Base-by-base conservation (phyloP, 2,329 filamentous ascomycete species). In the Epichloe glyceriae region DNA sequence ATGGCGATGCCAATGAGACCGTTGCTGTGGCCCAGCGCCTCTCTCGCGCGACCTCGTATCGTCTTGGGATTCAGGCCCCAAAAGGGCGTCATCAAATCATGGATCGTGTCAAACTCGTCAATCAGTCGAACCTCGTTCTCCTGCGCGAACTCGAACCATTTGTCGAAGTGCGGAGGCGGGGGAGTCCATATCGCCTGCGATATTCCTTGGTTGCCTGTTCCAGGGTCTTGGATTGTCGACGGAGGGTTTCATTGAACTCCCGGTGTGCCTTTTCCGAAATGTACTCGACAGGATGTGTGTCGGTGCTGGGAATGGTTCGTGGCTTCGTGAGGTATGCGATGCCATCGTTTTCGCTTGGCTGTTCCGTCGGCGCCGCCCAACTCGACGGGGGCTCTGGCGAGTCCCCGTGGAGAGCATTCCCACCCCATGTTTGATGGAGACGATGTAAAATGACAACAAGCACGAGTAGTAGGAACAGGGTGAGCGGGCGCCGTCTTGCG, bases 21-120 rank as follows among this genome's bases (percentile, higher is more conserved):
- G 65, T 95, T 96, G 53, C 86, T 82, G 61, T 83, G 88, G 0
- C 91, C 90, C 33, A 97, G 70, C 0, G 88, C 86, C 66, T 96
- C 88, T 56, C 78, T 77, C 4, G 86, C 86, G 41, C 93, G 78
- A 42, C 75, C 75, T 53, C 93, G 79, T 55, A 96, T 88, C 1
- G 86, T 89, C 33, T 76, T 73, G 1, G 93, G 91, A 55, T 82
- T 79, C 53, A 97, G 66, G 1, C 85, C 89, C 93, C 93, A 97
- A 64, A 96, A 97, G 0, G 93, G 93, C 15, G 86, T 79, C 42
- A 98, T 73, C 47, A 86, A 75, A 51, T 95, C 79, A 64, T 89
- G 77, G 53, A 97, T 85, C 7, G 78, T 86, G 67, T 98, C 91
- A 61, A 91, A 98, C 63, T 98, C 91, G 65, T 98, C 93, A 53